Evolutionary conservation across 1,284 basidiomycete genomes (phyloP).

Genomic region (Cystobasidium pallidum): DNA sequence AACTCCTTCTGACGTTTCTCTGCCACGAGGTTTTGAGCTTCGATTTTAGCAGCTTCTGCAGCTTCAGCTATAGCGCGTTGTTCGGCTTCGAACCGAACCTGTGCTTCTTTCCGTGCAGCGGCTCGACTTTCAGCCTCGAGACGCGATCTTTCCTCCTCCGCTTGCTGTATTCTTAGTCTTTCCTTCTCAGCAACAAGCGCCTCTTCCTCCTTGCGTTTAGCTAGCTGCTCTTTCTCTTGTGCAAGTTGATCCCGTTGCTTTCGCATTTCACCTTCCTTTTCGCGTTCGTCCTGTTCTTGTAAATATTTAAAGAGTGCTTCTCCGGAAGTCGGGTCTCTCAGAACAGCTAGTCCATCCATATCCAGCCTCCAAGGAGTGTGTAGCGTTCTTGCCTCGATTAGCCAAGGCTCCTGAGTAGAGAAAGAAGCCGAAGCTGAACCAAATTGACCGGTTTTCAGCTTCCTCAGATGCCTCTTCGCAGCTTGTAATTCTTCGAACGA

Average conservation of each 20-base stretch:
- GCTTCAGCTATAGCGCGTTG: background rate
- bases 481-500: slow-evolving; percentile 50
- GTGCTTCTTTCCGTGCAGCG: background rate
- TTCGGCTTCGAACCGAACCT: slow-evolving; percentile 10
- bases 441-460: background rate
- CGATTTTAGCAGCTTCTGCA: background rate
- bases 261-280: slow-evolving; percentile 21
- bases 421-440: background rate
- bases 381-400: slow-evolving; percentile 25
- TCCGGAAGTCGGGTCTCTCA: slow-evolving; percentile 26
- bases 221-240: slow-evolving; percentile 12
- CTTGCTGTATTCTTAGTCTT: slow-evolving; percentile 11
- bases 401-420: slow-evolving; percentile 30
- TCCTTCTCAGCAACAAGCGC: slow-evolving; percentile 19
- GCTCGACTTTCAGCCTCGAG: background rate
- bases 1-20: background rate
- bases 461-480: slow-evolving; percentile 17
- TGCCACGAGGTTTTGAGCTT: background rate
- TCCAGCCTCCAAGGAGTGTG: slow-evolving; percentile 1
- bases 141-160: background rate
- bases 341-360: background rate
- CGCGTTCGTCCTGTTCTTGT: slow-evolving; percentile 7
- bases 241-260: background rate
- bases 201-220: slow-evolving; percentile 2
- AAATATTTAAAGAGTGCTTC: slow-evolving; percentile 32